Evolutionary conservation across 768 basidiomycete genomes (phyloP), one percentile per base, ranked within the genome.

Genomic region (Cantharellus cinnabarinus): DNA sequence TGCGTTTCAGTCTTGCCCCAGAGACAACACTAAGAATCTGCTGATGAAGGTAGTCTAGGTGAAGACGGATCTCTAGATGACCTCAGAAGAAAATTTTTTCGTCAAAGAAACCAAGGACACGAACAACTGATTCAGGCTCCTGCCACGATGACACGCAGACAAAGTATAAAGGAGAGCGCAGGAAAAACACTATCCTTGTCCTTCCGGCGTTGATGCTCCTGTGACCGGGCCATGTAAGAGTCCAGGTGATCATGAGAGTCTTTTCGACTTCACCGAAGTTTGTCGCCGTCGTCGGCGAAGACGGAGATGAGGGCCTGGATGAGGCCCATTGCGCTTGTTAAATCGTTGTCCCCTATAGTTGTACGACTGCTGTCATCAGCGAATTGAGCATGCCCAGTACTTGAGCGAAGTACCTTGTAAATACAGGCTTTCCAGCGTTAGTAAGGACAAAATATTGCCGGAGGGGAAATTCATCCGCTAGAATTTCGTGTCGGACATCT

Each of bases 351-450:
- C 41, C 34, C 41, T 58, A 7, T 59, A 5, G 29, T 40, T 68
- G 63, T 2, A 58, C 59, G 52, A 64, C 64, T 2, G 64, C 52
- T 38, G 37, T 41, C 35, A 10, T 37, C 29, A n/a, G 20, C 35
- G 41, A 15, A n/a, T 44, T 39, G 4, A 37, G 39, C 35, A n/a
- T 35, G 37, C n/a, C 39, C n/a, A 20, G 39, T 15, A 10, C 48
- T 14, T 3, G 34, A 60, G 10, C 5, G 14, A 64, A 73, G 61
- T 68, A 86, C 91, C 87, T 89, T 50, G 81, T 76, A 66, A 87
- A 99, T 5, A 99, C 91, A n/a, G 93, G 93, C 70, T 99, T 98
- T 38, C 95, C 95, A 39, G 95, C 95, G 62, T 93, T 82, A 0
- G 93, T 97, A 20, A 98, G 76, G 14, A 97, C 79, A 66, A 87